Percentiles rank a stretch among this genome's conserved stretches.
Conservation (phyloP, 2,329 filamentous ascomycete species). For the Arachnopeziza araneosa region DNA sequence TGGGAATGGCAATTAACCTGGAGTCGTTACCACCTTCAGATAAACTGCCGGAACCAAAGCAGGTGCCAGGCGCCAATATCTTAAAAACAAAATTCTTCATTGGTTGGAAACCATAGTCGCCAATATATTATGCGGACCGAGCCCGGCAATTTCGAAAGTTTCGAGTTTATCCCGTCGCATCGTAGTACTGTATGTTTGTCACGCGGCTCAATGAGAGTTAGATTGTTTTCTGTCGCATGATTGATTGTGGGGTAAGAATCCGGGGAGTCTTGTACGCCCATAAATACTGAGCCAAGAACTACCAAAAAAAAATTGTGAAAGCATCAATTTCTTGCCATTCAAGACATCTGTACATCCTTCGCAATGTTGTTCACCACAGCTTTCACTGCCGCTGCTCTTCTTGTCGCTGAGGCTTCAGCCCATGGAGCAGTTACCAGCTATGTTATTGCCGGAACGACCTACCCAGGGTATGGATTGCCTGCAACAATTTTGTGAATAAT, state of each 20-base stretch:
- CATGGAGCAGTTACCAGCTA: constrained; percentile 43
- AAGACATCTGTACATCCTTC: not conserved
- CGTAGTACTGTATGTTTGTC: not conserved
- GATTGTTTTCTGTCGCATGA: constrained; percentile 7
- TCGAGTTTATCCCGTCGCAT: constrained; percentile 7
- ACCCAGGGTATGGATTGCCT: constrained; percentile 34
- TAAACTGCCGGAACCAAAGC: constrained; percentile 4
- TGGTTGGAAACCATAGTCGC: constrained; percentile 3
- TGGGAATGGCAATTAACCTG: not conserved
- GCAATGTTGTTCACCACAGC: constrained; percentile 32
- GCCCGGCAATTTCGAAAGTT: constrained; percentile 8
- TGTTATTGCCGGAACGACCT: constrained; percentile 38
- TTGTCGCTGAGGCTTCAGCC: constrained; percentile 28
- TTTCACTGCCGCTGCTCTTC: constrained; percentile 30
- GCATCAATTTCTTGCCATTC: not conserved
- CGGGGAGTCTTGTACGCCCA: constrained; percentile 8
- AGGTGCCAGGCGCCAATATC: constrained; percentile 1
- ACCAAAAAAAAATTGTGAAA: not conserved
- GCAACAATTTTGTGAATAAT: not conserved
- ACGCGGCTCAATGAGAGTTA: constrained; percentile 6
- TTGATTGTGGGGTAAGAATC: constrained; percentile 12
- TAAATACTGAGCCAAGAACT: not conserved
- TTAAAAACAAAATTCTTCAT: constrained; percentile 1
- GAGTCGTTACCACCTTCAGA: not conserved
- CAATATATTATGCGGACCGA: constrained; percentile 12